Conservation (phyloP, 2,329 filamentous ascomycete species). For the Monosporascus sp. region DNA sequence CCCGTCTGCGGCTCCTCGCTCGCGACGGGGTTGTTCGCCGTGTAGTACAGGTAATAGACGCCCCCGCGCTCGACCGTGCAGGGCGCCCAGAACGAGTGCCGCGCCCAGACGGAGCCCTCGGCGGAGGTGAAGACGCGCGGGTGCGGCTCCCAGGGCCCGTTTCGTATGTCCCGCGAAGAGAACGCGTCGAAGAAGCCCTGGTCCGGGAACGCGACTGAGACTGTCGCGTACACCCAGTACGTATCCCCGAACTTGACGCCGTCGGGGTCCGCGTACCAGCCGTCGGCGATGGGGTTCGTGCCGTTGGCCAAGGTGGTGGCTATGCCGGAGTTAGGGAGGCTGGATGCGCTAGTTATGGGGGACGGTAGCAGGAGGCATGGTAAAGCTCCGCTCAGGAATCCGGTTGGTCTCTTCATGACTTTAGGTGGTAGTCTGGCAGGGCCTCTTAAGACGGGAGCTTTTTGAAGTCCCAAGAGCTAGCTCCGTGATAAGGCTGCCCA, state of each 20-base stretch:
- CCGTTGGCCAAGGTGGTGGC: not conserved
- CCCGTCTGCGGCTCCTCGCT: not conserved
- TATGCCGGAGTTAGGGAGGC: not conserved
- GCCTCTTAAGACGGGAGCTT: too few species aligned
- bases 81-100: slow-evolving; percentile 4
- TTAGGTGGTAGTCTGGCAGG: not conserved
- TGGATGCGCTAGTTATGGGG: not conserved
- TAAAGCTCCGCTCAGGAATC: not conserved
- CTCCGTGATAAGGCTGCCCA: too few species aligned
- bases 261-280: slow-evolving; percentile 6
- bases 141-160: not conserved
- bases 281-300: slow-evolving; percentile 2
- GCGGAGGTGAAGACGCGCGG: not conserved
- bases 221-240: slow-evolving; percentile 4
- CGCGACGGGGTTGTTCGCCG: slow-evolving; percentile 4
- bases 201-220: not conserved
- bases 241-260: not conserved
- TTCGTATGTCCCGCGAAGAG: not conserved
- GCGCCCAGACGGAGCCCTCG: not conserved
- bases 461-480: too few species aligned
- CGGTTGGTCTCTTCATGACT: not conserved
- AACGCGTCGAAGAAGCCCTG: slow-evolving; percentile 2
- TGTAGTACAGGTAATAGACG: slow-evolving; percentile 4
- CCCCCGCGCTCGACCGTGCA: slow-evolving; percentile 3
- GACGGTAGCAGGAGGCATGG: not conserved